Percentiles rank a stretch among this genome's conserved stretches.
phyloP scores from a whole-genome alignment of 257 asterid genomes.

The Lavandula angustifolia region DNA sequence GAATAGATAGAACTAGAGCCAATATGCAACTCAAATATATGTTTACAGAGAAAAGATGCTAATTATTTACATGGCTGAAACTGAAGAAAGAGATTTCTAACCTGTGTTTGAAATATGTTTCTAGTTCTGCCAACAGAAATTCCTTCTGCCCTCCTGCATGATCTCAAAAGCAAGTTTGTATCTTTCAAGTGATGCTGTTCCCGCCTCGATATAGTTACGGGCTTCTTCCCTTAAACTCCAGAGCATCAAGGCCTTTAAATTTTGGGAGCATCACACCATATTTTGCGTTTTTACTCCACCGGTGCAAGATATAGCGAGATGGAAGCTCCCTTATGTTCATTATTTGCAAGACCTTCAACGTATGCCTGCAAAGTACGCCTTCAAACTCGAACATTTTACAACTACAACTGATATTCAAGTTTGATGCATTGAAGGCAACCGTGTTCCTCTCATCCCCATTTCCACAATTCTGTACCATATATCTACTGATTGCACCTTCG shows the following conservation, averaged over 20 bases:
- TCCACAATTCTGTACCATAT: constrained; percentile 82
- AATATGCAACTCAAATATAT: constrained; percentile 1
- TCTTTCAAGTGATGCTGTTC: constrained; percentile 74
- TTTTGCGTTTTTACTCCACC: constrained; percentile 86
- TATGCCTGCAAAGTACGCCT: constrained; percentile 87
- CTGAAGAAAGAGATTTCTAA: constrained; percentile 36
- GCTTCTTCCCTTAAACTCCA: constrained; percentile 98
- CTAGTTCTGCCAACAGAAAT: constrained; percentile 79
- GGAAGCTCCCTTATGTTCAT: constrained; percentile 92
- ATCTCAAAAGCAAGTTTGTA: constrained; percentile 88
- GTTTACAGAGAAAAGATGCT: constrained; percentile 11
- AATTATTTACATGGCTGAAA: constrained; percentile 10
- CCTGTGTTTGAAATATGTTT: constrained; percentile 31
- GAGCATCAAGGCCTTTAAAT: constrained; percentile 68
- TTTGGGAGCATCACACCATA: constrained; percentile 64
- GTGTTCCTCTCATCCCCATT: constrained; percentile 80
- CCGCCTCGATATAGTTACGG: constrained; percentile 72
- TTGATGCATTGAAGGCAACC: constrained; percentile 83
- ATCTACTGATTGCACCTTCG: constrained; percentile 84
- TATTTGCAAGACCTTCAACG: constrained; percentile 81
- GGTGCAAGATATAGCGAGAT: constrained; percentile 75
- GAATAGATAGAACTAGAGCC: constrained; percentile 27
- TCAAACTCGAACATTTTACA: constrained; percentile 94
- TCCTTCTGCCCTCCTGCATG: constrained; percentile 93
- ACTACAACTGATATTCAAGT: constrained; percentile 78